These are phyloP conservation scores for Paraphaeosphaeria sporulosa DNA, from an alignment of 2,329 filamentous ascomycete species.

Conservation along the genomic window DNA sequence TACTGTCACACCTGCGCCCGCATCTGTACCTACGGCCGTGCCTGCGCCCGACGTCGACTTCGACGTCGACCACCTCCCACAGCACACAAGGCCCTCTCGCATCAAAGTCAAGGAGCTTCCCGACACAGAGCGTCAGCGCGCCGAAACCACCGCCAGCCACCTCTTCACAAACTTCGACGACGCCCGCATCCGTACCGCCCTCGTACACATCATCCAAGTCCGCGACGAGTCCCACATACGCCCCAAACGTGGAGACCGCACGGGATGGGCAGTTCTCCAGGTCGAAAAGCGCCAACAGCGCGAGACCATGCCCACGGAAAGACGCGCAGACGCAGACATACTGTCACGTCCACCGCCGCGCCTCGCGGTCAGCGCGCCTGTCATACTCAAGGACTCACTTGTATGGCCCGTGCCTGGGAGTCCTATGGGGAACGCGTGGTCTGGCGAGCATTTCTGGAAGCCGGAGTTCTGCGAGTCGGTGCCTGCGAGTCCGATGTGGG, in stretches of 20 bases:
- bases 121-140: not conserved
- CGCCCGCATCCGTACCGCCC: not conserved
- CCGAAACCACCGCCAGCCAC: not conserved
- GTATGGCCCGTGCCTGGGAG: not conserved
- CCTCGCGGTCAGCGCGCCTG: slow-evolving; percentile 2
- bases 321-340: not conserved
- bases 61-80: not conserved
- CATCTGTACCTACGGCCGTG: not conserved
- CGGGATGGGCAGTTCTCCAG: not conserved
- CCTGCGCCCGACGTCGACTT: not conserved
- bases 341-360: not conserved
- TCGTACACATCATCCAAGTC: not conserved
- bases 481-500: not conserved
- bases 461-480: slow-evolving; percentile 3
- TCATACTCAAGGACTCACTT: not conserved
- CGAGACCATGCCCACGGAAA: not conserved
- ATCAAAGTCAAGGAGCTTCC: slow-evolving; percentile 3
- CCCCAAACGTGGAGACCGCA: not conserved
- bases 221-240: not conserved
- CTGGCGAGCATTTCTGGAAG: slow-evolving; percentile 16
- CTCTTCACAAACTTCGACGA: not conserved
- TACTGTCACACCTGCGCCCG: not conserved
- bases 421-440: slow-evolving; percentile 17
- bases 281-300: slow-evolving; percentile 4
- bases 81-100: not conserved